Base-by-base conservation (phyloP, 768 basidiomycete genomes). In the Podaxis sp. region DNA sequence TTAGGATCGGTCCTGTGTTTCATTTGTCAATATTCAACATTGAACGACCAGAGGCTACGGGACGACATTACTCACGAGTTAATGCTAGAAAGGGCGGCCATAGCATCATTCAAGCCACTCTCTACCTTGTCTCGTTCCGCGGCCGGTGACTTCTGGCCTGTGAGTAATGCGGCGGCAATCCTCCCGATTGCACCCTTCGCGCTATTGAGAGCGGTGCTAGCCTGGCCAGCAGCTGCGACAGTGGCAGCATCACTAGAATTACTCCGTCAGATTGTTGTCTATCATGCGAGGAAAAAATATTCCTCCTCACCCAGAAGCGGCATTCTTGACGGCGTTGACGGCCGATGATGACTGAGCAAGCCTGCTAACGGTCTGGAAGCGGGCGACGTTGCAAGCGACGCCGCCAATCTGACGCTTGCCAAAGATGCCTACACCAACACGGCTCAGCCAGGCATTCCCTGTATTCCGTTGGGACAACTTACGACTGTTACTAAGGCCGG, bases 331-430 rank as follows among this genome's bases (percentile, higher is more conserved):
- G 8, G 24, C 25, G 1, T 53, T 53, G 8, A 60, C 59, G 17
- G 51, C 51, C 22, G 51, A n/a, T 11, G 59, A 43, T 12, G 59
- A 52, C 19, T 60, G 59, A 25, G 51, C 59, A 38, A 73, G 72
- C 19, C 65, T 63, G 22, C 59, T 59, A 41, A 74, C 70, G n/a
- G 70, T 72, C 36, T 70, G 67, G 50, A 70, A 46, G n/a, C 73
- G 71, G 27, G 70, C 68, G 37, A 68, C 55, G 52, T 70, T 71
- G 63, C 73, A 74, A 13, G 60, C 41, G 36, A 66, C 36, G 4
- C 57, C 61, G 3, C 65, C 65, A 19, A 65, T 27, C 27, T 60
- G 59, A 9, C 59, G 59, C 27, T 60, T 60, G 37, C 59, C 59
- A 25, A 60, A 60, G 38, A 60, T 29, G n/a, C 59, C 59, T 60